Evolutionary conservation across 2,329 filamentous ascomycete species (phyloP).

Genomic region (Nakataea oryzae): DNA sequence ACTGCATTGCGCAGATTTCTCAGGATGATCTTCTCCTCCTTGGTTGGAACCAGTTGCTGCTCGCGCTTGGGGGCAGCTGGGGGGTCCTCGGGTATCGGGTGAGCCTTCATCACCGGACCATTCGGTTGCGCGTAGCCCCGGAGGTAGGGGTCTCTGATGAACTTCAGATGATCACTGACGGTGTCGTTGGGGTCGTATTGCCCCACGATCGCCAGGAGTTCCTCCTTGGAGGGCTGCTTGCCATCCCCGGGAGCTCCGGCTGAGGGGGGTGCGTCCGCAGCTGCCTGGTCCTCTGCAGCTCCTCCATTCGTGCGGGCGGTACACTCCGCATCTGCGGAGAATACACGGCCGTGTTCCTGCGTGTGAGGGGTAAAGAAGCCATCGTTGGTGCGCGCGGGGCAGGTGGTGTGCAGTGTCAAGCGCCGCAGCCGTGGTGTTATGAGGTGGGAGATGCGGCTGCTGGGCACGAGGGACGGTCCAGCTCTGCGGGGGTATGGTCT

Average conservation of each 20-base stretch:
- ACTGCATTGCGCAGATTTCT: slow-evolving; percentile 27
- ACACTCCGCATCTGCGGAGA: not conserved
- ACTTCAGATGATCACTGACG: slow-evolving; percentile 42
- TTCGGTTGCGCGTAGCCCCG: slow-evolving; percentile 41
- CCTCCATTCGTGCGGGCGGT: not conserved
- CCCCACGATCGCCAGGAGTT: slow-evolving; percentile 43
- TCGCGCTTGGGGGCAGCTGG: slow-evolving; percentile 12
- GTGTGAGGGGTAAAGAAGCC: not conserved
- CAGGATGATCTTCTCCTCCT: slow-evolving; percentile 23
- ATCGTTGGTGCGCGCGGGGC: not conserved
- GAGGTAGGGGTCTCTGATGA: slow-evolving; percentile 41
- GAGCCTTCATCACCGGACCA: slow-evolving; percentile 21
- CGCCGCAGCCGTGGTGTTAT: not conserved
- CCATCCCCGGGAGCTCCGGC: not conserved
- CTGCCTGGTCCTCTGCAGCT: not conserved
- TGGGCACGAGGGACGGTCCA: not conserved
- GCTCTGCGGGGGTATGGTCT: not conserved
- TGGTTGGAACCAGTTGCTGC: slow-evolving; percentile 24
- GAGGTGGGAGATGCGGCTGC: not conserved
- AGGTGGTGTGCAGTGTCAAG: not conserved
- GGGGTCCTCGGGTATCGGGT: not conserved
- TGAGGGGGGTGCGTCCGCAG: too few relatives aligned
- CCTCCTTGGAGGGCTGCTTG: slow-evolving; percentile 18
- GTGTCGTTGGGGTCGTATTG: slow-evolving; percentile 33
- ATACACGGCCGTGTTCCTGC: not conserved